Base-by-base conservation (phyloP, 192 early-diverging fungal species). In the Rhizoclosmatium sp. region DNA sequence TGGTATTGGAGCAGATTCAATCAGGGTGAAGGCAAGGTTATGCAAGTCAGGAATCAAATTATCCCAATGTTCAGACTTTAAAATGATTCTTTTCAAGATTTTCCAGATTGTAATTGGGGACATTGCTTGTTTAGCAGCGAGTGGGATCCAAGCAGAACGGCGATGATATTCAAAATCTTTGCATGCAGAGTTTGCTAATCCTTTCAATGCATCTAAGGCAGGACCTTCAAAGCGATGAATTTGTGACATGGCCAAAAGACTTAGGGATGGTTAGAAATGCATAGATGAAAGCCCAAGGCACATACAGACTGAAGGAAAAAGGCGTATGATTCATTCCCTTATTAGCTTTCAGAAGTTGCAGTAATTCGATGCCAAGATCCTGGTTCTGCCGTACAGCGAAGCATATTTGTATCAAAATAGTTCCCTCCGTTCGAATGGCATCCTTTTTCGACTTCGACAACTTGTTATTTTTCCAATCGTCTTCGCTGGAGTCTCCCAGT, bases 331-430 rank as follows among this genome's bases (percentile, higher is more conserved):
- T 64, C 31, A 19, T 21, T 45, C 59, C 21, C 7, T 58, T 64
- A n/a, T n/a, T 7, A 7, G 23, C 14, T 47, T 75, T 75, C 3
- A 64, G 9, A 40, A 44, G 41, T 10, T 7, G 19, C n/a, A 75
- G 45, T 44, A 75, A 46, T 9, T 75, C 73, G 5, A 12, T 19
- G 12, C 73, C 73, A 2, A 75, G n/a, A 21, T 75, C 73, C 45
- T 59, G 62, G 42, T 60, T 75, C 59, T 75, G 73, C 3, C 73
- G 73, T 4, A 75, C 56, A 12, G 59, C 73, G 62, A 75, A 75
- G 21, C 59, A 75, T n/a, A 75, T 75, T 64, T 75, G 73, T 9
- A 75, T 39, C 61, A 75, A 40, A 7, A 44, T 21, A 41, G 73
- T 41, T 46, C 73, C 73, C 62, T 75, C 73, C 5, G 46, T 60